Conservation (phyloP, 805 yeast species). For the Suhomyces sp. region DNA sequence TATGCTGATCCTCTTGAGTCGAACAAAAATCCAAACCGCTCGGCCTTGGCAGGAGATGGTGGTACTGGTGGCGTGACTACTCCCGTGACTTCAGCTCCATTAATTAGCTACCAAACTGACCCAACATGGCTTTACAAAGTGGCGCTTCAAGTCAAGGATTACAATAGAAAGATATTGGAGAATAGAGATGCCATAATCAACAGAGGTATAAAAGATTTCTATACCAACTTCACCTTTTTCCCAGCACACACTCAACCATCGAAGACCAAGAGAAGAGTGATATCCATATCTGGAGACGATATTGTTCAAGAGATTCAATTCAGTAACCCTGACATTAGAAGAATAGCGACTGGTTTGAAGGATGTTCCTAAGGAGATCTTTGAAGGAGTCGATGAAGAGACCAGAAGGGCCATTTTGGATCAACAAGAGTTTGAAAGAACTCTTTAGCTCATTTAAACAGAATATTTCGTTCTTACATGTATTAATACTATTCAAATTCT, state of each 20-base stretch:
- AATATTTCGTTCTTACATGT: slow-evolving; percentile 7
- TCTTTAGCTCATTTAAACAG: slow-evolving; percentile 3
- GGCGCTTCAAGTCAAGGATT: slow-evolving; percentile 72
- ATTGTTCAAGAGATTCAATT: slow-evolving; percentile 47
- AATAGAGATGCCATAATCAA: slow-evolving; percentile 54
- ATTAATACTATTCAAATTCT: slow-evolving; percentile 1
- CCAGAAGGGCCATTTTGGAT: slow-evolving; percentile 55
- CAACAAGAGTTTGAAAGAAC: slow-evolving; percentile 54
- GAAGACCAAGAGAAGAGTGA: slow-evolving; percentile 28
- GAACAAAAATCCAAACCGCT: slow-evolving; percentile 16
- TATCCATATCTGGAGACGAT: slow-evolving; percentile 23
- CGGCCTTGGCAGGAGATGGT: slow-evolving; percentile 6
- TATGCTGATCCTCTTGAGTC: slow-evolving; percentile 64
- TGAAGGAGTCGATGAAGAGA: slow-evolving; percentile 52
- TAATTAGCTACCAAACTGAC: slow-evolving; percentile 48
- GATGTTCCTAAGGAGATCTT: slow-evolving; percentile 59
- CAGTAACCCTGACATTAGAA: slow-evolving; percentile 44
- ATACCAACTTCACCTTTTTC: slow-evolving; percentile 76
- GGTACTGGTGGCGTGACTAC: slow-evolving; percentile 20
- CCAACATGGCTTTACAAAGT: slow-evolving; percentile 84
- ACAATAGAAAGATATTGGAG: slow-evolving; percentile 59
- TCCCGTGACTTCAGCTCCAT: slow-evolving; percentile 41
- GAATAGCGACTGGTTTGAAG: slow-evolving; percentile 60
- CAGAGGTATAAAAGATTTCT: slow-evolving; percentile 71
- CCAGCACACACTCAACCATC: slow-evolving; percentile 78